Evolutionary conservation across 106 monocot species (phyloP).

Genomic region (Dendrobium huoshanense): DNA sequence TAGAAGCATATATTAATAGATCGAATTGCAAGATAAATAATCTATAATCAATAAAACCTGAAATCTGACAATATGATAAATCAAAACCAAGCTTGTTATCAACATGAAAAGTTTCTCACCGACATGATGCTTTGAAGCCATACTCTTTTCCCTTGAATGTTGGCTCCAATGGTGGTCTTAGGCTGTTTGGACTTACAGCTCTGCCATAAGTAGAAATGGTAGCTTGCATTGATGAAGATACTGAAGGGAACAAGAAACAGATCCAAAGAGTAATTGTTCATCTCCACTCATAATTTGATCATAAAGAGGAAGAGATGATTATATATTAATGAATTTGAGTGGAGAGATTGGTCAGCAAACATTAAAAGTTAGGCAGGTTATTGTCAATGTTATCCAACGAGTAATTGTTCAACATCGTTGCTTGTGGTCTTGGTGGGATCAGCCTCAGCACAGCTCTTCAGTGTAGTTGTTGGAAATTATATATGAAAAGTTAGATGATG

Average conservation of each 20-base stretch:
- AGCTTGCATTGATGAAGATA: conserved; percentile 1
- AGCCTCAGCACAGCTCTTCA: no score
- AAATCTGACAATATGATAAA: no score
- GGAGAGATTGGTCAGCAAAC: background rate
- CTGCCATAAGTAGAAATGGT: conserved; percentile 1
- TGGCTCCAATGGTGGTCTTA: background rate
- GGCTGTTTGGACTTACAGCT: background rate
- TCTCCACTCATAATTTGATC: background rate
- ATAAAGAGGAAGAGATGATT: background rate
- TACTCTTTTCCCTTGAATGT: background rate
- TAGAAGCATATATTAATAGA: background rate
- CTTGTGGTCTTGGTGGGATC: no score
- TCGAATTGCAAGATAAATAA: background rate
- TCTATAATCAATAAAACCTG: background rate
- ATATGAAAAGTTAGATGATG: no score
- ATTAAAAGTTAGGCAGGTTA: background rate
- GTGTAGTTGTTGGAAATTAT: no score
- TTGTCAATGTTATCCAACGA: background rate
- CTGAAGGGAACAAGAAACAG: background rate
- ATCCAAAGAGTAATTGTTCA: background rate
- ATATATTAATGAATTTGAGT: background rate
- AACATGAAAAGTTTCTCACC: background rate
- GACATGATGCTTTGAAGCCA: background rate
- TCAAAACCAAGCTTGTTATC: no score
- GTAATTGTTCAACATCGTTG: no score